These are phyloP conservation scores for Penicillium sp. DNA, from an alignment of 2,329 filamentous ascomycete genomes.

Conservation along the genomic window DNA sequence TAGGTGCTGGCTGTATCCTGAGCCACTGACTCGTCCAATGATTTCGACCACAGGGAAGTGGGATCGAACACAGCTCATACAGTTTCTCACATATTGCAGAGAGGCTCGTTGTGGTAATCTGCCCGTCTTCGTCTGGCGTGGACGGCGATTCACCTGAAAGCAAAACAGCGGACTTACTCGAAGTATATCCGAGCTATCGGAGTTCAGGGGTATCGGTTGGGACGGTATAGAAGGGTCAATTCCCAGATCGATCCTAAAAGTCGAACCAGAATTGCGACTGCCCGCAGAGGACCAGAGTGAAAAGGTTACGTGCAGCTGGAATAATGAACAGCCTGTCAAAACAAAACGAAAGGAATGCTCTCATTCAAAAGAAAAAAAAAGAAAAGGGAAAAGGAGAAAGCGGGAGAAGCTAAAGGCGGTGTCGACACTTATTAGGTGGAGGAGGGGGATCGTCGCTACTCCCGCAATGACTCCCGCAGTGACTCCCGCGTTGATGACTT, in stretches of 20 bases:
- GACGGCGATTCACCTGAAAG: neutral
- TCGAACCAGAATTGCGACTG: slow-evolving; percentile 1
- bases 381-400: slow-evolving; percentile 15
- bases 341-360: no score
- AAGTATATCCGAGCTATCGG: slow-evolving; percentile 5
- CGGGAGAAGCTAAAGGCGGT: slow-evolving; percentile 21
- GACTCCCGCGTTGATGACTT: neutral
- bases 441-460: slow-evolving; percentile 18
- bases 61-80: no score
- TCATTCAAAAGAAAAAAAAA: no score
- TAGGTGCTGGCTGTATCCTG: no score
- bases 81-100: no score
- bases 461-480: neutral
- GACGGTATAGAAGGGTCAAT: slow-evolving; percentile 2
- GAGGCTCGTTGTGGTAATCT: no score
- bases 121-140: no score
- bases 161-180: slow-evolving; percentile 14
- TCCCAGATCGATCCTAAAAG: slow-evolving; percentile 8
- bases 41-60: no score
- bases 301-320: no score
- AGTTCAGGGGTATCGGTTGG: slow-evolving; percentile 10
- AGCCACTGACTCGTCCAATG: no score
- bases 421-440: slow-evolving; percentile 14
- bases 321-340: no score
- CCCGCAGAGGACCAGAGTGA: slow-evolving; percentile 4